phyloP scores from a whole-genome alignment of 805 yeast genomes.

The Metschnikowia dekortorum region DNA sequence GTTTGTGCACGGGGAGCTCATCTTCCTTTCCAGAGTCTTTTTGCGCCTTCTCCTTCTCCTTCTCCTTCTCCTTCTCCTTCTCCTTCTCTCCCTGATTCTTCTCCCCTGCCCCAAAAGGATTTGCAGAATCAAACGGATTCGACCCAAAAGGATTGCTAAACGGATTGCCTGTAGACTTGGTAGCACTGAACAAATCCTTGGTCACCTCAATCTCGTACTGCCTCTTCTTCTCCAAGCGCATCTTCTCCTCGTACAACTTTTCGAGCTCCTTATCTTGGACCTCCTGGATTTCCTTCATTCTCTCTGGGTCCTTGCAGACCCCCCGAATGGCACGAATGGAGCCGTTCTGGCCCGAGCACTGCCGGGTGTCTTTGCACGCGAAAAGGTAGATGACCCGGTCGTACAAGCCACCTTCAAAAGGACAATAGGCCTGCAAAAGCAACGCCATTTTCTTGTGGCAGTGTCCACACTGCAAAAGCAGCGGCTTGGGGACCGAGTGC shows the following conservation, averaged over 20 bases:
- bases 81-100: conserved; percentile 8
- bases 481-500: conserved; percentile 51
- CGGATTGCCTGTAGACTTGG: conserved; percentile 30
- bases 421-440: conserved; percentile 76
- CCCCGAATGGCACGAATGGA: conserved; percentile 76
- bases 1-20: not conserved
- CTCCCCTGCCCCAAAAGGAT: not conserved
- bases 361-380: conserved; percentile 52
- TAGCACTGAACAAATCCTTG: conserved; percentile 33
- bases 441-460: conserved; percentile 64
- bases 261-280: conserved; percentile 28
- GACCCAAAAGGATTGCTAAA: conserved; percentile 29
- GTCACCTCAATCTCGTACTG: conserved; percentile 36
- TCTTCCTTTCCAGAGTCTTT: not conserved
- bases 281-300: conserved; percentile 36
- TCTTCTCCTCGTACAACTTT: conserved; percentile 36
- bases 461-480: conserved; percentile 55
- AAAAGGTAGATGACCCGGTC: conserved; percentile 82
- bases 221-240: conserved; percentile 41
- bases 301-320: conserved; percentile 53
- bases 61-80: conserved; percentile 1
- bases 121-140: not conserved
- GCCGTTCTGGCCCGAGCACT: conserved; percentile 68
- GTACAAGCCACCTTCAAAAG: conserved; percentile 64
- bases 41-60: not conserved